Evolutionary conservation across 2,329 filamentous ascomycete species (phyloP).

Genomic region (Xylariaceae sp.): DNA sequence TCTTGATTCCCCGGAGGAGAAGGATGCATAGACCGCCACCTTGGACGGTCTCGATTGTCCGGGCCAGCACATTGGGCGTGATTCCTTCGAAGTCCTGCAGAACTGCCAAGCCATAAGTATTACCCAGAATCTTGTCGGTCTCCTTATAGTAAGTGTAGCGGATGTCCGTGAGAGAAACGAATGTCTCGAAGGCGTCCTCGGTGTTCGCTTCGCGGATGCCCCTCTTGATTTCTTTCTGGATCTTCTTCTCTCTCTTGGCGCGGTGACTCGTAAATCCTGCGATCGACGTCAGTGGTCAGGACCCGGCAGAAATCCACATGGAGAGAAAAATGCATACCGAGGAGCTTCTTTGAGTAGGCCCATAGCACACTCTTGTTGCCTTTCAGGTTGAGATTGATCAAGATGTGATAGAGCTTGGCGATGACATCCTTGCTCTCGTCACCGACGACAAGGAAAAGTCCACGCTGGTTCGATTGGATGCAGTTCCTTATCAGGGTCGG

Average conservation of each 20-base stretch:
- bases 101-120: constrained; percentile 98
- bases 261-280: constrained; percentile 58
- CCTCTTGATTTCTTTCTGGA: constrained; percentile 96
- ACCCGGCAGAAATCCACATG: constrained; percentile 46
- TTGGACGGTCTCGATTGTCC: constrained; percentile 96
- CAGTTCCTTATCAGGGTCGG: constrained; percentile 88
- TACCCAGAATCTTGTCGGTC: constrained; percentile 69
- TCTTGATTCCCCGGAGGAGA: constrained; percentile 92
- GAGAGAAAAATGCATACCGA: constrained; percentile 53
- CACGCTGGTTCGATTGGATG: constrained; percentile 91
- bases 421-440: constrained; percentile 91
- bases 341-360: constrained; percentile 97
- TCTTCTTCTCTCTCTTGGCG: constrained; percentile 96
- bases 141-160: constrained; percentile 99
- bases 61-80: constrained; percentile 91
- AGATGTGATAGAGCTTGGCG: constrained; percentile 88
- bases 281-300: background rate
- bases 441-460: constrained; percentile 95
- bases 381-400: constrained; percentile 83
- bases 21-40: constrained; percentile 88
- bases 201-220: constrained; percentile 87
- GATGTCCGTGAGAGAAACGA: constrained; percentile 37
- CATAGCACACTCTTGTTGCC: constrained; percentile 95
- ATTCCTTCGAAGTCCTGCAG: constrained; percentile 97
- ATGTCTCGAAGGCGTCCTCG: constrained; percentile 53